phyloP scores from a whole-genome alignment of 2,329 filamentous ascomycete species.

The Talaromyces marneffei region DNA sequence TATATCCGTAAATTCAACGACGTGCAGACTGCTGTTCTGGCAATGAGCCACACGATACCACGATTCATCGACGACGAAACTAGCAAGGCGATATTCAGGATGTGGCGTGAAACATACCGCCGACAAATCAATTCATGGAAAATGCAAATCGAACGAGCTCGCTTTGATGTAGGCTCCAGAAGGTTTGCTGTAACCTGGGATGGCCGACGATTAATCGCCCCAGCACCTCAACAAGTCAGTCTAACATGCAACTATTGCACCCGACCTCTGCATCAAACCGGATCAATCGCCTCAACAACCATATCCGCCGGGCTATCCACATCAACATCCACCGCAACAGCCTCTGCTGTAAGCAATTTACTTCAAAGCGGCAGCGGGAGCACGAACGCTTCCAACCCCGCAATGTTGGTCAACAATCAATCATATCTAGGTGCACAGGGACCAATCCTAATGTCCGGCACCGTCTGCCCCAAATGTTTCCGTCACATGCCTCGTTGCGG shows the following conservation, averaged over 20 bases:
- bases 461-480: constrained; percentile 57
- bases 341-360: constrained; percentile 7
- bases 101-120: constrained; percentile 59
- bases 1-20: constrained; percentile 57
- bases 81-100: constrained; percentile 49
- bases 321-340: constrained; percentile 14
- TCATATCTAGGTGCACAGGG: constrained; percentile 11
- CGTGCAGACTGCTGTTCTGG: constrained; percentile 57
- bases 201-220: constrained; percentile 44
- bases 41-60: constrained; percentile 54
- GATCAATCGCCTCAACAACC: constrained; percentile 27
- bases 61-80: constrained; percentile 52
- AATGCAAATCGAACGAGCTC: constrained; percentile 53
- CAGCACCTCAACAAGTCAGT: constrained; percentile 49
- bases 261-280: constrained; percentile 47
- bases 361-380: constrained; percentile 4
- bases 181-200: constrained; percentile 47
- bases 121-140: constrained; percentile 57
- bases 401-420: constrained; percentile 1
- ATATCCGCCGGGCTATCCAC: constrained; percentile 31
- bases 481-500: constrained; percentile 58
- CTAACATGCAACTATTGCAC: constrained; percentile 58
- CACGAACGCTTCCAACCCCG: neutral
- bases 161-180: constrained; percentile 55
- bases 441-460: constrained; percentile 38